phyloP scores from a whole-genome alignment of 768 basidiomycete species.

The Mycena venus region DNA sequence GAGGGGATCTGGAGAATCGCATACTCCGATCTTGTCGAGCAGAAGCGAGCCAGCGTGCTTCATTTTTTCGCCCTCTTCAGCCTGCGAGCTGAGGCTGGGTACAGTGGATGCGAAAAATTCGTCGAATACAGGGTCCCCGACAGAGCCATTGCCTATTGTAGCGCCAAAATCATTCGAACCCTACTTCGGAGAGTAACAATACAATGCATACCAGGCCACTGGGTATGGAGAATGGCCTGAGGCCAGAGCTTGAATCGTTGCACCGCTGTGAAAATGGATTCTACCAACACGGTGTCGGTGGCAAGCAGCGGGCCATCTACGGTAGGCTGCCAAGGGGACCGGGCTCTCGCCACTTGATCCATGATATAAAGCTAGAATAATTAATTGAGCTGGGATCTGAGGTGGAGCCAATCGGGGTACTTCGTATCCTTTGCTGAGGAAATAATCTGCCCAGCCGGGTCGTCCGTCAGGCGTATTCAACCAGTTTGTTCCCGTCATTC shows the following conservation, averaged over 20 bases:
- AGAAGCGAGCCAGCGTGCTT: conserved; percentile 48
- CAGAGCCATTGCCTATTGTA: conserved; percentile 38
- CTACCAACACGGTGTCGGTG: conserved; percentile 37
- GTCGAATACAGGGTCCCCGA: conserved; percentile 49
- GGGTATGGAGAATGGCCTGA: conserved; percentile 41
- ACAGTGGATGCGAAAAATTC: conserved; percentile 47
- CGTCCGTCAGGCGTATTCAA: conserved; percentile 68
- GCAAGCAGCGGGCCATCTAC: conserved; percentile 42
- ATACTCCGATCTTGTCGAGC: conserved; percentile 53
- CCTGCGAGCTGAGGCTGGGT: conserved; percentile 38
- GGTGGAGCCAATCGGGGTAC: conserved; percentile 39
- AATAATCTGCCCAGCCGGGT: conserved; percentile 70
- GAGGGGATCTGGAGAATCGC: conserved; percentile 20
- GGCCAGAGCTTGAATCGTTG: conserved; percentile 49
- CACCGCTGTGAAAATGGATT: conserved; percentile 51
- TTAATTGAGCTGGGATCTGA: background rate
- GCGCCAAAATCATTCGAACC: background rate
- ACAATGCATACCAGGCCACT: conserved; percentile 14
- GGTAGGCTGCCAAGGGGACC: conserved; percentile 50
- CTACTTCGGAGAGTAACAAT: background rate
- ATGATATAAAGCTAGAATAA: conserved; percentile 58
- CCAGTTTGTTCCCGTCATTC: conserved; percentile 67
- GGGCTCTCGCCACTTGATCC: conserved; percentile 52
- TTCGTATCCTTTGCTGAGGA: conserved; percentile 64
- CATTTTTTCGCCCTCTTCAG: conserved; percentile 40